phyloP scores from a whole-genome alignment of 352 stramenopile genomes.

The Pythium sukuiense region DNA sequence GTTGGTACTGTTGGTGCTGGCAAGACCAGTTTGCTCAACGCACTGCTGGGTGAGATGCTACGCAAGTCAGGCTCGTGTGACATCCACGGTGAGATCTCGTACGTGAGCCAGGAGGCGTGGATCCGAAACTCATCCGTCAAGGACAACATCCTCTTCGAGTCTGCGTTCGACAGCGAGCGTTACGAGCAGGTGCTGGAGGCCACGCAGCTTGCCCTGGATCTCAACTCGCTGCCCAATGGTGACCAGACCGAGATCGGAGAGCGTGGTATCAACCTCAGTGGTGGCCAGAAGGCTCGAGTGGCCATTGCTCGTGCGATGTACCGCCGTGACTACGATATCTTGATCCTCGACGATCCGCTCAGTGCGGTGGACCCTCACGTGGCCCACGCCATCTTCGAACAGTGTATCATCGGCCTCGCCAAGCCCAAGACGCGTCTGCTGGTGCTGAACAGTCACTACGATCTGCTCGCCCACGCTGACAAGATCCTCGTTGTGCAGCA shows the following conservation, averaged over 20 bases:
- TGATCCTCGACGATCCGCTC: constrained; percentile 47
- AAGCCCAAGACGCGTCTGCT: constrained; percentile 69
- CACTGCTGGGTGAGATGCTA: constrained; percentile 43
- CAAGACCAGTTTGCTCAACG: constrained; percentile 46
- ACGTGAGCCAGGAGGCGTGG: constrained; percentile 42
- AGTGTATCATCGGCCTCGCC: constrained; percentile 33
- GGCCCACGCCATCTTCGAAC: constrained; percentile 39
- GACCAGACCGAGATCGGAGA: constrained; percentile 74
- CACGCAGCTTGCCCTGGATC: constrained; percentile 63
- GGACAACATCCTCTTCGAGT: constrained; percentile 43
- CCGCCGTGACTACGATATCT: constrained; percentile 34
- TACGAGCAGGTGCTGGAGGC: constrained; percentile 50
- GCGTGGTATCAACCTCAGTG: constrained; percentile 43
- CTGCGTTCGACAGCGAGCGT: constrained; percentile 23
- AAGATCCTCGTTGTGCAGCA: constrained; percentile 34
- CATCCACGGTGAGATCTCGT: constrained; percentile 30
- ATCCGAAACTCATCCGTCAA: constrained; percentile 39
- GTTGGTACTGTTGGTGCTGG: constrained; percentile 42
- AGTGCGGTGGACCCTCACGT: constrained; percentile 46
- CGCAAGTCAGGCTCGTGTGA: constrained; percentile 24
- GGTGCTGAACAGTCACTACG: constrained; percentile 63
- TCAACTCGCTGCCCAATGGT: constrained; percentile 67
- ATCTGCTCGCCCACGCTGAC: constrained; percentile 30
- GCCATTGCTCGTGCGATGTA: constrained; percentile 37
- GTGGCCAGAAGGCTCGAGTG: constrained; percentile 41